A percentile compares a stretch with the other conserved stretches of the same genome.
Conservation (phyloP, 2,329 filamentous ascomycete genomes). For the Beauveria sp. region DNA sequence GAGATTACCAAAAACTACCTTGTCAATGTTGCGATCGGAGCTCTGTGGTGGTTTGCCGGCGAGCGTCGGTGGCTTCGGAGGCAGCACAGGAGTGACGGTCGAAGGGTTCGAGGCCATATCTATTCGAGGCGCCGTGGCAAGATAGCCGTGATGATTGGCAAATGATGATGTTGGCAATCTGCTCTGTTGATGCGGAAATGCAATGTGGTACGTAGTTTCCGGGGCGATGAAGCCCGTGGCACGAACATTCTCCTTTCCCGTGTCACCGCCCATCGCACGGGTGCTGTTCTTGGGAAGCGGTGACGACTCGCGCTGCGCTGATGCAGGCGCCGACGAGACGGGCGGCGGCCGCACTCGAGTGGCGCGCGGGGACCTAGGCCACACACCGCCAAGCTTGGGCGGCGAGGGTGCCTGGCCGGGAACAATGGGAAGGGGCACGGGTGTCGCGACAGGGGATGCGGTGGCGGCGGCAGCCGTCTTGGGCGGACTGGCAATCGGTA, state of each 20-base stretch:
- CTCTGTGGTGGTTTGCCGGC: slow-evolving; percentile 29
- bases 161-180: slow-evolving; percentile 22
- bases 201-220: slow-evolving; percentile 33
- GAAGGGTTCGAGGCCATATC: slow-evolving; percentile 21
- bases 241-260: slow-evolving; percentile 20
- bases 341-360: slow-evolving; percentile 1
- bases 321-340: slow-evolving; percentile 14
- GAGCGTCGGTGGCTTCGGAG: slow-evolving; percentile 26
- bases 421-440: slow-evolving; percentile 11
- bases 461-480: slow-evolving; percentile 6
- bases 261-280: slow-evolving; percentile 18
- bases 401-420: slow-evolving; percentile 10
- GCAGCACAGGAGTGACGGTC: slow-evolving; percentile 25
- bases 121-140: slow-evolving; percentile 23
- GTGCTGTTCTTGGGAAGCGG: slow-evolving; percentile 9
- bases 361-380: background rate
- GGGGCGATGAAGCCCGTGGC: slow-evolving; percentile 30
- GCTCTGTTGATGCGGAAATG: slow-evolving; percentile 23
- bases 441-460: slow-evolving; percentile 7
- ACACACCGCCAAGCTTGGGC: slow-evolving; percentile 3
- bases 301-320: background rate
- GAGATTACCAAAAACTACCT: slow-evolving; percentile 76
- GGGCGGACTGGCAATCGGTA: slow-evolving; percentile 20
- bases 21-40: slow-evolving; percentile 70
- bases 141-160: slow-evolving; percentile 27